phyloP scores from a whole-genome alignment of 148 eudicot genomes.

The Rhododendron vialii region DNA sequence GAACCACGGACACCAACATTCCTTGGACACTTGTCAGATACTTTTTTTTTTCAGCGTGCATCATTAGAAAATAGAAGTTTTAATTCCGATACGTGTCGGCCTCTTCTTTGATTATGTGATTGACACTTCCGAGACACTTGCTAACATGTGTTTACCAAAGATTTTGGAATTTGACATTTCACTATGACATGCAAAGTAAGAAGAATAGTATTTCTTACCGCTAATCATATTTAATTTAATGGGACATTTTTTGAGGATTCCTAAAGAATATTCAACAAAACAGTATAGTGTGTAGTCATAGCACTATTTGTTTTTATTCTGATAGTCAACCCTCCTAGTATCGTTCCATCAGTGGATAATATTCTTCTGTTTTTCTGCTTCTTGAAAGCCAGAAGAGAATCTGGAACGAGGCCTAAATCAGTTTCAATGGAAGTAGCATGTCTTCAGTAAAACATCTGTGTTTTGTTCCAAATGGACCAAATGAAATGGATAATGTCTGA shows the following conservation, averaged over 20 bases:
- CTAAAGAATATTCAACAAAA: too few relatives aligned
- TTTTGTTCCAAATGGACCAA: background rate
- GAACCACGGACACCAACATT: background rate
- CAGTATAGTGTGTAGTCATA: background rate
- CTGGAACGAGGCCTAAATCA: background rate
- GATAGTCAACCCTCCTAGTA: background rate
- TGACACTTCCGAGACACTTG: background rate
- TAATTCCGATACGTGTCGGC: background rate
- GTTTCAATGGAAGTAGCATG: background rate
- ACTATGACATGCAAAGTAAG: background rate
- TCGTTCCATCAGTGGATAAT: background rate
- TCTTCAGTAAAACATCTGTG: background rate
- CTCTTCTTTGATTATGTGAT: background rate
- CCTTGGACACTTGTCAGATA: background rate
- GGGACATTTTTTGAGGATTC: background rate
- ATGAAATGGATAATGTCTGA: background rate
- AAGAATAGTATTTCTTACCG: background rate
- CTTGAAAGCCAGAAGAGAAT: too few relatives aligned
- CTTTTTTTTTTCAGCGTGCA: background rate
- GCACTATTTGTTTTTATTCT: background rate
- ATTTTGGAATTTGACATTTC: background rate
- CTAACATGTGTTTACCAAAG: background rate
- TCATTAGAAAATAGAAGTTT: background rate
- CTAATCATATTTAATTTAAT: background rate
- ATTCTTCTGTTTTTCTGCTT: background rate